These are phyloP conservation scores for Podaxis carcinomalis DNA, from an alignment of 768 basidiomycete genomes.

Conservation along the genomic window DNA sequence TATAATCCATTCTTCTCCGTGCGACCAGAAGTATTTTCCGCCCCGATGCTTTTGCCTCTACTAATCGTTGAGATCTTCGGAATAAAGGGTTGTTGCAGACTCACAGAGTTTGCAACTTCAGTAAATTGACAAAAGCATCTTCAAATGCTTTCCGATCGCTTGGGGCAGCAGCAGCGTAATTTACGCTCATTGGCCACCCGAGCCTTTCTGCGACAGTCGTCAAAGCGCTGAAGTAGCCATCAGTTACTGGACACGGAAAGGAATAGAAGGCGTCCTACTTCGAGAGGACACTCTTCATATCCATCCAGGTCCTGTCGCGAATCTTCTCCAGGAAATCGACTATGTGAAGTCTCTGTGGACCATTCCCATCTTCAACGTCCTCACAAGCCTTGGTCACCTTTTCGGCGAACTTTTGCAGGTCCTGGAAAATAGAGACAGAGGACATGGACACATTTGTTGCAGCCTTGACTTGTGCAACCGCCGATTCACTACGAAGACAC, in stretches of 20 bases:
- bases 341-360: conserved; percentile 53
- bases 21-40: conserved; percentile 9
- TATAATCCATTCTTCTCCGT: conserved; percentile 62
- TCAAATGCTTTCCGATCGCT: conserved; percentile 68
- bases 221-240: conserved; percentile 46
- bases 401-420: conserved; percentile 57
- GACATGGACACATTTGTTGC: conserved; percentile 33
- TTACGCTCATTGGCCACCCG: conserved; percentile 79
- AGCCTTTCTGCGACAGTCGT: conserved; percentile 64
- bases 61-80: not conserved
- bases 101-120: conserved; percentile 76
- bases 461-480: conserved; percentile 49
- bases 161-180: conserved; percentile 48
- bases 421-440: conserved; percentile 53
- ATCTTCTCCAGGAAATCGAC: conserved; percentile 57
- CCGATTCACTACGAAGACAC: conserved; percentile 43
- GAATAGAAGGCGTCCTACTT: conserved; percentile 39
- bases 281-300: conserved; percentile 63
- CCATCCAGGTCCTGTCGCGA: conserved; percentile 70
- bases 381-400: conserved; percentile 42
- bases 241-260: not conserved
- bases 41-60: conserved; percentile 51
- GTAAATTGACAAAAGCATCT: conserved; percentile 67
- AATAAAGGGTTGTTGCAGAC: conserved; percentile 20
- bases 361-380: conserved; percentile 39